Conservation (phyloP, 1,284 basidiomycete genomes). For the Papiliotrema nemorosa region DNA sequence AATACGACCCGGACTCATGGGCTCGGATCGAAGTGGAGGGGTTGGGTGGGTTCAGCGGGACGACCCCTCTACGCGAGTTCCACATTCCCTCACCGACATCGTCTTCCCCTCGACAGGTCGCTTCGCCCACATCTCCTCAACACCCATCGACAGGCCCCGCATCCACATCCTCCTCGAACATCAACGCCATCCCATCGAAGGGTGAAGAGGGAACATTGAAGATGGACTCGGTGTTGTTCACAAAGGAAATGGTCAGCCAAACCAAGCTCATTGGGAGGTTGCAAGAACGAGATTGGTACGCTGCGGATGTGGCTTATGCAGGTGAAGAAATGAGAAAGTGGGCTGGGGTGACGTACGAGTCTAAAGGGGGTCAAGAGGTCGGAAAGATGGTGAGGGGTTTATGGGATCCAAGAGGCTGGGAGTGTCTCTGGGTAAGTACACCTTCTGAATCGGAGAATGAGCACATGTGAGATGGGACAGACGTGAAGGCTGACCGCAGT, state of each 20-base stretch:
- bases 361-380: constrained; percentile 38
- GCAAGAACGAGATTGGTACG: constrained; percentile 28
- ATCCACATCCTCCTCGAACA: too few relatives aligned
- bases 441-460: too few relatives aligned
- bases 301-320: constrained; percentile 26
- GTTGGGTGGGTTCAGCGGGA: constrained; percentile 44
- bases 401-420: constrained; percentile 46
- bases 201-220: neutral
- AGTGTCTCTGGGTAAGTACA: constrained; percentile 44
- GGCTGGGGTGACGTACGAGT: constrained; percentile 34
- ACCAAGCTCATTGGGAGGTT: constrained; percentile 1
- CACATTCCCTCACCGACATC: neutral
- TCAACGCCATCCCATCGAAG: neutral
- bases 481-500: constrained; percentile 9
- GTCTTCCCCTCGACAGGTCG: neutral
- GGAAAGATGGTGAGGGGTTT: constrained; percentile 41
- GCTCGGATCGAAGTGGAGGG: constrained; percentile 35
- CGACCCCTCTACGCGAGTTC: constrained; percentile 16
- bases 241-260: neutral
- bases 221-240: neutral
- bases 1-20: constrained; percentile 37
- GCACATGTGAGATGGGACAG: neutral
- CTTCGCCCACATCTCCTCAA: too few relatives aligned
- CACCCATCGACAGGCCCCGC: too few relatives aligned
- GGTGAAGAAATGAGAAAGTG: constrained; percentile 29